phyloP scores from a whole-genome alignment of 2,329 filamentous ascomycete genomes.

The Furcasterigmium sp. region DNA sequence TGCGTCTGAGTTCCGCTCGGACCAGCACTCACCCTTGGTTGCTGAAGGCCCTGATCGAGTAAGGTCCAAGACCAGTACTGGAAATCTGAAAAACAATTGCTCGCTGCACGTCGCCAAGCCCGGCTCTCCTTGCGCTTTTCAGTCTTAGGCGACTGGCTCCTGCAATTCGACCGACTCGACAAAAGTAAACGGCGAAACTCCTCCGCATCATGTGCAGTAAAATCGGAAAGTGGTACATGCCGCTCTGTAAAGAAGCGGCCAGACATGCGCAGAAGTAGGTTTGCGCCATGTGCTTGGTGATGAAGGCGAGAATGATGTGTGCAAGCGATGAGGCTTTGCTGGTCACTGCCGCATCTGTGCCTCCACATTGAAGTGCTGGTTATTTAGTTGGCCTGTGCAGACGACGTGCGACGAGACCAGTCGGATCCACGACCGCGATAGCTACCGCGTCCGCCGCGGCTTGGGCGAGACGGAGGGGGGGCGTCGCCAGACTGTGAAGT shows the following conservation, averaged over 20 bases:
- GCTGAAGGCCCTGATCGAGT: no score
- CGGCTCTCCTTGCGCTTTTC: no score
- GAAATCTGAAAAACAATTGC: no score
- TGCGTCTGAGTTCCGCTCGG: no score
- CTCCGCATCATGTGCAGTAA: not conserved
- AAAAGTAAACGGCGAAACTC: no score
- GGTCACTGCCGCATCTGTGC: not conserved
- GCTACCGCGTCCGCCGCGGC: conserved; percentile 22
- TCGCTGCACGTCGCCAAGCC: no score
- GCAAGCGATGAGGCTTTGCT: no score
- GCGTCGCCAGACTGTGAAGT: conserved; percentile 9
- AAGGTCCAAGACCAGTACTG: no score
- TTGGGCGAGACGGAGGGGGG: conserved; percentile 16
- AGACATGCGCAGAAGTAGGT: not conserved
- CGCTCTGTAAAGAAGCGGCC: not conserved
- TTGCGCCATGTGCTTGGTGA: not conserved
- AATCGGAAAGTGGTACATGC: not conserved
- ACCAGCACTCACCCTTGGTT: no score
- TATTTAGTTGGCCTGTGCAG: conserved; percentile 6
- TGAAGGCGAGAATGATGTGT: not conserved
- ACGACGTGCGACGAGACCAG: conserved; percentile 28
- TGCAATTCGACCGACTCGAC: no score
- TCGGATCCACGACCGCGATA: conserved; percentile 29
- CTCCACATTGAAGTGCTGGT: no score
- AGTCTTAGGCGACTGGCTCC: no score